Base-by-base conservation (phyloP, 805 yeast species). In the Nakazawaea laoshanensis region DNA sequence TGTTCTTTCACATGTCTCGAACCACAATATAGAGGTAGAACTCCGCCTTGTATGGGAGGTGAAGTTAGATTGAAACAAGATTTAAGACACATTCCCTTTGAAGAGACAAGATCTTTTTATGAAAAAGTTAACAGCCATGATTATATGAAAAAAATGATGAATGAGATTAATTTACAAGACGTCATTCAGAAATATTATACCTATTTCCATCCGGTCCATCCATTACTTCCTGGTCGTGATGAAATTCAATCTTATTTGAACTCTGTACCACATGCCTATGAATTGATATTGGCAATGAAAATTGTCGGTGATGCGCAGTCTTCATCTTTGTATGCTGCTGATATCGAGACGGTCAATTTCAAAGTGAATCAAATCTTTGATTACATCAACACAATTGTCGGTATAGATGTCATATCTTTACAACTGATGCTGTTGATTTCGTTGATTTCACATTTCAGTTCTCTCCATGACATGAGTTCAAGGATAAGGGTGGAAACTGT, bases 261-360 rank as follows among this genome's bases (percentile, higher is more conserved):
- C 5, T 32, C 52, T 10, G 45, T 59, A 1, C 61, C 62, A 0
- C 39, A 56, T 25, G 61, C 59, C 17, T 50, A 50, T 23, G 75
- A 70, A 37, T 37, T 67, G n/a, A 26, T 70, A 5, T 49, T 58
- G 2, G 59, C 67, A 1, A 67, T 70, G 73, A 65, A 67, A 38
- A 40, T 70, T 3, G 50, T 70, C 12, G 69, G 66, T 1, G 74
- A 67, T 36, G 76, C 75, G 3, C 70, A 67, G 39, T 44, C 59
- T 1, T 37, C 57, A 5, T 37, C 50, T 1, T 42, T 49, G 20
- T 65, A 59, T 35, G 43, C 65, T 4, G 52, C 46, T 32, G 65
- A 64, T 40, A 55, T 60, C 11, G 65, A 56, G 38, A 57, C 63
- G 2, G 55, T 65, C 3, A 59, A 59, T 31, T 63, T 54, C 38